phyloP scores from a whole-genome alignment of 768 basidiomycete species.

The Gyrodon lividus region DNA sequence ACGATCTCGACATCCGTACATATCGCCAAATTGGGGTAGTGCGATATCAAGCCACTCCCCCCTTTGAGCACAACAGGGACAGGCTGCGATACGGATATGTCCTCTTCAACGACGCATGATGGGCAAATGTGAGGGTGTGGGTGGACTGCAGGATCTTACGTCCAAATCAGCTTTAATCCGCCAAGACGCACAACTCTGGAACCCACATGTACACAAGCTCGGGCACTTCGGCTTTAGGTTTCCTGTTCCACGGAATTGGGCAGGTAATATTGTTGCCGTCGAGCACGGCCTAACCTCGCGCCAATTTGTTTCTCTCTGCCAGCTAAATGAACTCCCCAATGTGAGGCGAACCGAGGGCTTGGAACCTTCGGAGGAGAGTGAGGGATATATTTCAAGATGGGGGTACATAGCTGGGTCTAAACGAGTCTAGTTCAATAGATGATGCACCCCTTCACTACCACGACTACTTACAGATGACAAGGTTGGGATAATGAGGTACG shows the following conservation, averaged over 20 bases:
- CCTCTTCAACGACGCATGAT: conserved; percentile 4
- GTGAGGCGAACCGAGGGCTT: not conserved
- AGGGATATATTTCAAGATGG: conserved; percentile 35
- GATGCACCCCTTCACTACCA: not conserved
- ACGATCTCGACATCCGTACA: conserved; percentile 26
- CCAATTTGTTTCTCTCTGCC: conserved; percentile 16
- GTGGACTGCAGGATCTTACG: conserved; percentile 39
- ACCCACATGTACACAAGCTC: conserved; percentile 21
- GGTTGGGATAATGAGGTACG: conserved; percentile 23
- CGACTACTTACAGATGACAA: conserved; percentile 31
- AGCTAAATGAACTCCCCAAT: conserved; percentile 23
- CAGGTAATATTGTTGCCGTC: not conserved
- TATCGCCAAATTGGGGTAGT: conserved; percentile 37
- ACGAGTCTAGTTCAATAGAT: not conserved
- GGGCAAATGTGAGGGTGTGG: conserved; percentile 45
- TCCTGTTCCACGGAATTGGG: conserved; percentile 10
- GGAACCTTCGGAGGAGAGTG: not conserved
- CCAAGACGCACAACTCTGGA: not conserved
- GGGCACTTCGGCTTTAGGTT: conserved; percentile 14
- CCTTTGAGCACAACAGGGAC: not conserved
- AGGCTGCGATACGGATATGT: not conserved
- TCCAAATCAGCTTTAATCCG: conserved; percentile 4
- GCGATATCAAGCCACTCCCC: conserved; percentile 2
- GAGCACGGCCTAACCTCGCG: conserved; percentile 17
- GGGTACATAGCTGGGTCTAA: conserved; percentile 38